phyloP scores from a whole-genome alignment of 2,329 filamentous ascomycete genomes.

The Tricladium varicosporioides region DNA sequence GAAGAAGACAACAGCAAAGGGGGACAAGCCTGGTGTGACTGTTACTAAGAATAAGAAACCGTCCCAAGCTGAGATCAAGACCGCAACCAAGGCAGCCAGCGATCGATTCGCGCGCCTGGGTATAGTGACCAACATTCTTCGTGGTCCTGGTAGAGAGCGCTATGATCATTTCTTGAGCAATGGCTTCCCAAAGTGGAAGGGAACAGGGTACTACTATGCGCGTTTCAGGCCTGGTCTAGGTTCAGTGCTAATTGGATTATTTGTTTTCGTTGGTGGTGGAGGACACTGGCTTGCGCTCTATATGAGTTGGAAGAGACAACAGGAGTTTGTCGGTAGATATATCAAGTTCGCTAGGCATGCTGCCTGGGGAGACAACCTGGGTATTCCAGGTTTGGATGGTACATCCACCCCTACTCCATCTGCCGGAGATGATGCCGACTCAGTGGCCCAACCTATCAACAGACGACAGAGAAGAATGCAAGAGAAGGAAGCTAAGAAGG shows the following conservation, averaged over 20 bases:
- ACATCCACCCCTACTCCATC: constrained; percentile 44
- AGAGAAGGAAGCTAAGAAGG: constrained; percentile 78
- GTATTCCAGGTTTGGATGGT: constrained; percentile 65
- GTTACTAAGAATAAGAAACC: constrained; percentile 63
- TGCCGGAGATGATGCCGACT: constrained; percentile 46
- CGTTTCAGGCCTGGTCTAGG: constrained; percentile 89
- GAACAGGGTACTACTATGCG: constrained; percentile 97
- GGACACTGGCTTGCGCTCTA: constrained; percentile 85
- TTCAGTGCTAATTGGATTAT: constrained; percentile 76
- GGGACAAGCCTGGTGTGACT: constrained; percentile 59
- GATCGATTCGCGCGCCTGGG: constrained; percentile 82
- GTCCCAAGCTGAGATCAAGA: constrained; percentile 70
- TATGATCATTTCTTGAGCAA: constrained; percentile 94
- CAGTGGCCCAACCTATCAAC: constrained; percentile 61
- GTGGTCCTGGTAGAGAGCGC: constrained; percentile 74
- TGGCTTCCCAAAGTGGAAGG: constrained; percentile 95
- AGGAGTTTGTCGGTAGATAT: constrained; percentile 88
- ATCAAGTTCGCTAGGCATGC: constrained; percentile 83
- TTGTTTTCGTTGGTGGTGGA: constrained; percentile 78
- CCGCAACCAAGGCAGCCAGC: constrained; percentile 75
- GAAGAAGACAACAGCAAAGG: constrained; percentile 48
- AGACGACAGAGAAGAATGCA: constrained; percentile 84
- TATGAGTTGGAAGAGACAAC: constrained; percentile 85
- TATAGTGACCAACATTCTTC: constrained; percentile 81
- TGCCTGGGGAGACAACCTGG: constrained; percentile 83